These are phyloP conservation scores for Eucalyptus erythrocorys DNA, from an alignment of 345 rosid genomes.

Conservation along the genomic window DNA sequence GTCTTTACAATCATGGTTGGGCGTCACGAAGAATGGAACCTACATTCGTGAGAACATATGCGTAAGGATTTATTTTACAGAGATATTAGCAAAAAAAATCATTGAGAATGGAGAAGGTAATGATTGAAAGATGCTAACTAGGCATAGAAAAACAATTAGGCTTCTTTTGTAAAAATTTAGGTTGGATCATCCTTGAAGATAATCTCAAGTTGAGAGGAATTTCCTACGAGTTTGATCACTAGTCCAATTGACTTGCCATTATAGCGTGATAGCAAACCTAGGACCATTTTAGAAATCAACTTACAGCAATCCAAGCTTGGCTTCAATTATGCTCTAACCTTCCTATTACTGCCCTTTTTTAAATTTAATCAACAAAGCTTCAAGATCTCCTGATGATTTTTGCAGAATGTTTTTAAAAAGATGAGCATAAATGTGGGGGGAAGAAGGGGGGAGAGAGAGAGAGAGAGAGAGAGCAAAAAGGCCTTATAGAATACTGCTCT, in stretches of 20 bases:
- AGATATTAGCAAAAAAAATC: not conserved
- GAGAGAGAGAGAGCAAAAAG: not conserved
- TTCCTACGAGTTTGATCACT: too few relatives aligned
- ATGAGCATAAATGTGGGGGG: not conserved
- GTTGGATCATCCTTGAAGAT: not conserved
- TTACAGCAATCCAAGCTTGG: not conserved
- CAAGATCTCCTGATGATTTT: not conserved
- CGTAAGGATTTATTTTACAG: not conserved
- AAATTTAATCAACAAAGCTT: not conserved
- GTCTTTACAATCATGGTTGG: constrained; percentile 80
- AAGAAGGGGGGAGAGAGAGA: accelerated
- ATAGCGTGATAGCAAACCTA: not conserved
- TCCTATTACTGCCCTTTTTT: not conserved
- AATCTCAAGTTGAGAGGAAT: too few relatives aligned
- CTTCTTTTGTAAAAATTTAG: not conserved
- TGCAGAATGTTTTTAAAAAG: not conserved
- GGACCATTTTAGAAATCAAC: not conserved
- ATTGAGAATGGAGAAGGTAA: not conserved
- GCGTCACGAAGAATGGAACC: constrained; percentile 71
- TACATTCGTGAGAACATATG: constrained; percentile 6
- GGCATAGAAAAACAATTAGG: not conserved
- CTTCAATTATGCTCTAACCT: not conserved
- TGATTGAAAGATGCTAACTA: not conserved
- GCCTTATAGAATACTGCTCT: constrained; percentile 59
- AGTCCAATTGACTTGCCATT: too few relatives aligned